Percentiles rank a stretch among this genome's conserved stretches.
Conservation (phyloP, 331 rosid genomes). For the Quercus phellos region DNA sequence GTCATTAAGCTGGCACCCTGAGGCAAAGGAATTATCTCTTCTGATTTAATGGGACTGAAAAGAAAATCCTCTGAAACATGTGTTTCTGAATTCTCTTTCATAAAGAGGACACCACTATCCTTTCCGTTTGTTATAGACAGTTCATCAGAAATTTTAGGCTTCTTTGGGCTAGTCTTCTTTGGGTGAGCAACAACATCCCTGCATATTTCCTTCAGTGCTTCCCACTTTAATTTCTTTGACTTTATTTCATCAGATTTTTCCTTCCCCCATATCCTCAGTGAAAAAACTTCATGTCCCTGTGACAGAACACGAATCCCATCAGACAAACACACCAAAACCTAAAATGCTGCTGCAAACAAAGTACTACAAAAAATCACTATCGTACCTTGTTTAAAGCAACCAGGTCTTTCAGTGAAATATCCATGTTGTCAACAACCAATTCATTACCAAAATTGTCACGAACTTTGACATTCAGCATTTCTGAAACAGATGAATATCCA, state of each 20-base stretch:
- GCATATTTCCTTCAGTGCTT: constrained; percentile 48
- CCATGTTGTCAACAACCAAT: neutral
- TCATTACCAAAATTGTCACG: constrained; percentile 24
- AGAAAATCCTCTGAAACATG: constrained; percentile 14
- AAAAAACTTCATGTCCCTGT: constrained; percentile 45
- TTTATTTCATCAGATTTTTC: constrained; percentile 34
- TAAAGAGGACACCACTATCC: neutral
- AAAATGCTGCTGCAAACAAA: constrained; percentile 1
- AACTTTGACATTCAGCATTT: constrained; percentile 36
- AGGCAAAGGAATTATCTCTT: constrained; percentile 40
- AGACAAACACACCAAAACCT: neutral
- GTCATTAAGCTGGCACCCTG: constrained; percentile 38
- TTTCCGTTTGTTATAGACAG: constrained; percentile 22
- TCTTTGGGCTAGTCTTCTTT: constrained; percentile 20
- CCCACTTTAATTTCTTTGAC: constrained; percentile 43
- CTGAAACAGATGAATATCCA: constrained; percentile 68
- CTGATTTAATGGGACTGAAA: neutral
- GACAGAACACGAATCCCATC: neutral
- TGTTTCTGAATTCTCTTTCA: constrained; percentile 17
- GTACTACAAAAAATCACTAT: neutral
- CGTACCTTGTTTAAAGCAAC: constrained; percentile 31
- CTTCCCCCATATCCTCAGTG: constrained; percentile 43
- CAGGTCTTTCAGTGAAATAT: constrained; percentile 23
- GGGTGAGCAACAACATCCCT: constrained; percentile 27
- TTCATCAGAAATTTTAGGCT: constrained; percentile 19